These are phyloP conservation scores for Penicillium nucicola DNA, from an alignment of 495 filamentous ascomycete genomes.

Conservation along the genomic window DNA sequence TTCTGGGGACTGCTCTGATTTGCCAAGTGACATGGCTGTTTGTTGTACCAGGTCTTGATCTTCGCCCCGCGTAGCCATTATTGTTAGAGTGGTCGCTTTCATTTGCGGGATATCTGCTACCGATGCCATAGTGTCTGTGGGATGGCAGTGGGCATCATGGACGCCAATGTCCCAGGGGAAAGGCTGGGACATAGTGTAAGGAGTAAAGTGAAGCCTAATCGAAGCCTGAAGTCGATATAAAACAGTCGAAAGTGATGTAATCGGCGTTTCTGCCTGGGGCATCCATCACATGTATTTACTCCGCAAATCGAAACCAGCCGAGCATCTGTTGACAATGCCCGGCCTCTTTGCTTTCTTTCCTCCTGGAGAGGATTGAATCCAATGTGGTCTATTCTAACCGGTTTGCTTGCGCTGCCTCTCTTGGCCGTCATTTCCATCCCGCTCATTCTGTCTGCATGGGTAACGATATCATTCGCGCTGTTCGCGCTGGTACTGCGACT, in stretches of 20 bases:
- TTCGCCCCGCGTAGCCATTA: constrained; percentile 85
- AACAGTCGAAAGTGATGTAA: constrained; percentile 1
- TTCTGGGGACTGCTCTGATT: constrained; percentile 11
- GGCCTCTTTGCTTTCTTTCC: neutral
- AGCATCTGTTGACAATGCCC: neutral
- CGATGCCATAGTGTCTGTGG: constrained; percentile 89
- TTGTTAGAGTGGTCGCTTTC: constrained; percentile 71
- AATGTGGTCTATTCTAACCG: constrained; percentile 39
- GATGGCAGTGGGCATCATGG: constrained; percentile 94
- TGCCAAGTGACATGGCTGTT: constrained; percentile 50
- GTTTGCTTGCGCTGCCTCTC: constrained; percentile 58
- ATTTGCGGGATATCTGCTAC: constrained; percentile 66
- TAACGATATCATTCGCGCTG: constrained; percentile 67
- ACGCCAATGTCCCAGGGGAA: constrained; percentile 87
- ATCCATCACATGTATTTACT: constrained; percentile 8
- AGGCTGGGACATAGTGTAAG: constrained; percentile 16
- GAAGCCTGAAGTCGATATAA: neutral
- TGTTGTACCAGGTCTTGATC: constrained; percentile 82
- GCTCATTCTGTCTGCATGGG: constrained; percentile 61
- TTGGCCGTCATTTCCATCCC: constrained; percentile 66
- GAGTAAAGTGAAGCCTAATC: neutral
- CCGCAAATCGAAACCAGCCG: neutral
- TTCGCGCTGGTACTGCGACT: constrained; percentile 62
- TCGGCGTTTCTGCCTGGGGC: constrained; percentile 1
- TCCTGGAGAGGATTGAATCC: neutral